phyloP scores from a whole-genome alignment of 768 basidiomycete genomes.

The Pleurotus eryngii region DNA sequence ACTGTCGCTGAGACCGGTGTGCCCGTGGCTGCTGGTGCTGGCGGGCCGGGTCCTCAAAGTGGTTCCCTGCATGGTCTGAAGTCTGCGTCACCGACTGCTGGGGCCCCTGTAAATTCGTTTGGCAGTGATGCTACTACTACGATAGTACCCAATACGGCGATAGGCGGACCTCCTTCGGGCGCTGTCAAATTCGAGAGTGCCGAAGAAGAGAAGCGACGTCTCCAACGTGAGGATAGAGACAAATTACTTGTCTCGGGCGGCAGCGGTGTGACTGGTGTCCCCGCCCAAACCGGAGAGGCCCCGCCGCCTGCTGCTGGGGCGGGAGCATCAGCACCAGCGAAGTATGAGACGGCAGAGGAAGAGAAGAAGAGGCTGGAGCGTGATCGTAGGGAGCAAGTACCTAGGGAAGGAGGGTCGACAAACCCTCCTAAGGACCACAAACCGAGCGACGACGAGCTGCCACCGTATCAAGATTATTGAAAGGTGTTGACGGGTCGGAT shows the following conservation, averaged over 20 bases:
- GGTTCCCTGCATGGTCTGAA: conserved; percentile 59
- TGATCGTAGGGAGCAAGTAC: conserved; percentile 60
- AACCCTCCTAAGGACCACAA: conserved; percentile 18
- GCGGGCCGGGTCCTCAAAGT: conserved; percentile 63
- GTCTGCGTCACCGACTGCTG: conserved; percentile 22
- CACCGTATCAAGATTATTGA: conserved; percentile 44
- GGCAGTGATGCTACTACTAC: neutral
- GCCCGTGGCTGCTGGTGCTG: conserved; percentile 57
- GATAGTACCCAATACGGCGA: conserved; percentile 2
- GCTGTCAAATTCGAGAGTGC: conserved; percentile 34
- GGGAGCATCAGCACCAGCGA: conserved; percentile 15
- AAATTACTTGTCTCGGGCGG: neutral
- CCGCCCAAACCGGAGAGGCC: neutral
- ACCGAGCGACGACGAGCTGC: conserved; percentile 42
- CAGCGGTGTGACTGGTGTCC: neutral
- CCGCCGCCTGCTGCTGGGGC: conserved; percentile 2
- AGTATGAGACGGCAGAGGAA: conserved; percentile 51
- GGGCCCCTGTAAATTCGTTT: too few relatives aligned
- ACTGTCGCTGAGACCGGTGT: conserved; percentile 77
- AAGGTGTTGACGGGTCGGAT: neutral
- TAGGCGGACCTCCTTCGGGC: conserved; percentile 27
- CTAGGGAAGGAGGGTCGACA: conserved; percentile 23
- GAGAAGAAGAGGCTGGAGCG: conserved; percentile 65
- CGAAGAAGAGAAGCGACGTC: conserved; percentile 49
- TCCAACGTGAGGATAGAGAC: conserved; percentile 18